phyloP scores from a whole-genome alignment of 148 eudicot species.

The Camellia sinensis region DNA sequence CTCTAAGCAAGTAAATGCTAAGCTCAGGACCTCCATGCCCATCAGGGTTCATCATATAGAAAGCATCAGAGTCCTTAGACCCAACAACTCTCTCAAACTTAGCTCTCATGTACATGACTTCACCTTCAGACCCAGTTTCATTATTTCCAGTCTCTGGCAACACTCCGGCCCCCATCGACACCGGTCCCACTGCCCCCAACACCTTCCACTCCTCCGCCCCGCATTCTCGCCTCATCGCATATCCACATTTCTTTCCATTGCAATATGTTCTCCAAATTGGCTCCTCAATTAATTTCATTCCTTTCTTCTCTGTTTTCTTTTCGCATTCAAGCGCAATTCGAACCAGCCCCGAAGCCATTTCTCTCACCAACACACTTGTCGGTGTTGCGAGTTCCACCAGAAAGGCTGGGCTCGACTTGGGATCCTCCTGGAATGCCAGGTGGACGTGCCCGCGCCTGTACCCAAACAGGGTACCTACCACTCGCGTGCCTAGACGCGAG shows the following conservation, averaged over 20 bases:
- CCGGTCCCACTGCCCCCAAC: constrained; percentile 55
- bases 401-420: constrained; percentile 44
- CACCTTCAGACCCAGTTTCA: constrained; percentile 42
- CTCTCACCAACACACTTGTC: constrained; percentile 46
- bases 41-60: constrained; percentile 97
- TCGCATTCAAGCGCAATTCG: constrained; percentile 75
- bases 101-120: constrained; percentile 90
- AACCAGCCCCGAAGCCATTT: constrained; percentile 79
- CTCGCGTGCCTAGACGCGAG: constrained; percentile 41
- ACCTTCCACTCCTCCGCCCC: constrained; percentile 71
- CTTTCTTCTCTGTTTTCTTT: constrained; percentile 39
- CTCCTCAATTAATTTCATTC: constrained; percentile 59
- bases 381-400: constrained; percentile 59
- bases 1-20: constrained; percentile 77
- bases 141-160: constrained; percentile 39
- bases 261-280: constrained; percentile 90
- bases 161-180: constrained; percentile 95
- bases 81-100: constrained; percentile 94
- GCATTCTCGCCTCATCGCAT: constrained; percentile 63
- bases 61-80: constrained; percentile 84
- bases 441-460: constrained; percentile 62
- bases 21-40: constrained; percentile 81
- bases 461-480: constrained; percentile 67
- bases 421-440: constrained; percentile 50
- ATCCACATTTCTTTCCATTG: constrained; percentile 93